Evolutionary conservation across 2,329 filamentous ascomycete genomes (phyloP), one percentile per base, ranked within the genome.

Genomic region (Cytospora piceicola): DNA sequence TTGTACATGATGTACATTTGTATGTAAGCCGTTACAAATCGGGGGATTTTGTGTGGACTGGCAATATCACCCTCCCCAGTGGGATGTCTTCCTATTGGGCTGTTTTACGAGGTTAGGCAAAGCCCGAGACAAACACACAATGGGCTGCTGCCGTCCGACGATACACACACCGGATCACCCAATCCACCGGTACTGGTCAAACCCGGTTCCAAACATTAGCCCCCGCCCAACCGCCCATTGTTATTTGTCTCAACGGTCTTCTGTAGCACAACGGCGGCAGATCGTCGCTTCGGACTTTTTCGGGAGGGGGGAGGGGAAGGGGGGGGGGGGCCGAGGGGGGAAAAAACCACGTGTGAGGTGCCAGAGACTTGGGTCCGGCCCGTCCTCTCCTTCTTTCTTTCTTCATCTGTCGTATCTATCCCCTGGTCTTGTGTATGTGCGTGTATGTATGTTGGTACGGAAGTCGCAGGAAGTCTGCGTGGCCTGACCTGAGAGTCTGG

Each of bases 281-380:
- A n/a, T 30, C 60, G 27, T 56, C 60, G 60, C 52, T 63, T 51
- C 3, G 32, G 32, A 6, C 2, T 22, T 49, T 51, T 49, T 52
- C 52, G 52, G 55, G 52, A 34, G 53, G 42, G 56, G 51, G 32
- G 6, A 8, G 32, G 32, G 32, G 32, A 8, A 12, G 6, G 30
- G 30, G 30, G 30, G 9, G 30, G 30, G 30, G 4, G 30, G 30
- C 9, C 30, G 30, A 32, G 30, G 30, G 30, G n/a, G n/a, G n/a
- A n/a, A n/a, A n/a, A n/a, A n/a, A n/a, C n/a, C 55, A 49, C 52
- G 60, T 53, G 60, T 62, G 60, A 62, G 60, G 52, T 63, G 56
- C 60, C 60, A 57, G 56, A 42, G 49, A 51, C 36, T 22, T 63
- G 60, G 60, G 60, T 63, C 39, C 53, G 29, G 36, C 22, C 42